Base-by-base conservation (phyloP, 495 filamentous ascomycete genomes). In the Lasiosphaeria miniovina region DNA sequence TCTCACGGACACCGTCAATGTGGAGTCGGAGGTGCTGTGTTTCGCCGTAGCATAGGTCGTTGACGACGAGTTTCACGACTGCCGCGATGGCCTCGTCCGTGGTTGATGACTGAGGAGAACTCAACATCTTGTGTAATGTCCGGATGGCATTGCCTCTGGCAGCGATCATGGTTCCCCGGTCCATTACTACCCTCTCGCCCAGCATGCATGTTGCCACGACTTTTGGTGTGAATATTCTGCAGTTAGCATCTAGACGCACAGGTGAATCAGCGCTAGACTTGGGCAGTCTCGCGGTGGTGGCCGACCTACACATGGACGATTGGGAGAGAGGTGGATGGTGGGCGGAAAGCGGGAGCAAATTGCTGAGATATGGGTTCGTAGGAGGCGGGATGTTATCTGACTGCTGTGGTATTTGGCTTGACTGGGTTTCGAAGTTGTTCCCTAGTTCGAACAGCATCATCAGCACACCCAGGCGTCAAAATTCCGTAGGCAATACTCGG, bases 1-100 rank as follows among this genome's bases (percentile, higher is more conserved):
- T 62, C 9, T 65, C 31, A 4, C 43, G 56, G 6, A 57, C 41
- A 0, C 38, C 49, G 14, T 57, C 32, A 10, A 62, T 35, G 17
- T 65, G 63, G 0, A 60, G 41, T 0, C 48, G 52, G 7, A 65
- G 7, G 14, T 57, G 49, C 5, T 54, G 38, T 0, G 40, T 51
- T 8, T 65, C 60, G 6, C 57, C 60, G 31, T 51, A 54, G 53
- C 56, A 65, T 3, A 65, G 52, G 11, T 61, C 63, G 43, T 40
- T 65, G 6, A 56, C 3, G 6, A 49, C 54, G 12, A 62, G 43
- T 12, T 33, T 57, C 32, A 60, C 50, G 1, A 56, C 60, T 11
- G 51, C 31, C 10, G 32, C 52, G 14, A 65, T 49, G 5, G 54
- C 43, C 34, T 52, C 63, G 17, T 65, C 57, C 33, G 46, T 58